Percentiles rank a stretch among this genome's conserved stretches.
phyloP scores from a whole-genome alignment of 2,329 filamentous ascomycete species.

The Thielaviopsis euricoi region DNA sequence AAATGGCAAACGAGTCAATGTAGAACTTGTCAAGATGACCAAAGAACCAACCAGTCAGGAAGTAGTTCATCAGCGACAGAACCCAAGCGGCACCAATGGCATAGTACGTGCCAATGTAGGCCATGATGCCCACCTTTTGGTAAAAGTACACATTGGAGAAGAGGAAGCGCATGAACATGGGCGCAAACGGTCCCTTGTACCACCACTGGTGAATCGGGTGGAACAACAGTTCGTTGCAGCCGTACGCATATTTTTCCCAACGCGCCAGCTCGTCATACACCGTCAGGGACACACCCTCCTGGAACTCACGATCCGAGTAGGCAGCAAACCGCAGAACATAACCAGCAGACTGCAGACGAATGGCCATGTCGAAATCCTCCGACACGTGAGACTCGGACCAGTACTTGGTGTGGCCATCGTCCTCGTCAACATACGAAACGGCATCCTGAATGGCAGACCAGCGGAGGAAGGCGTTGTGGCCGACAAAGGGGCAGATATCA shows the following conservation, averaged over 20 bases:
- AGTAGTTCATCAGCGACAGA: slow-evolving; percentile 54
- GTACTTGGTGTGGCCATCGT: slow-evolving; percentile 46
- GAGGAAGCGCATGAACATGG: slow-evolving; percentile 45
- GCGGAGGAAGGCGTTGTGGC: slow-evolving; percentile 59
- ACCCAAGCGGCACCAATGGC: slow-evolving; percentile 51
- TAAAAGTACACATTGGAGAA: slow-evolving; percentile 43
- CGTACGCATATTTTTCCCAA: slow-evolving; percentile 61
- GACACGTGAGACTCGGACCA: slow-evolving; percentile 65
- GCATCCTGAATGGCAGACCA: slow-evolving; percentile 34
- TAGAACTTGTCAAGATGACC: slow-evolving; percentile 51
- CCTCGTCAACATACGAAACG: slow-evolving; percentile 22
- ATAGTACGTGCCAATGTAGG: slow-evolving; percentile 57
- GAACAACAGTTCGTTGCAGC: slow-evolving; percentile 56
- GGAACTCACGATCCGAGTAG: slow-evolving; percentile 53
- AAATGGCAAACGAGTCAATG: slow-evolving; percentile 48
- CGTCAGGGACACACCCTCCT: slow-evolving; percentile 57
- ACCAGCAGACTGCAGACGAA: slow-evolving; percentile 52
- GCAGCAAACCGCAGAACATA: slow-evolving; percentile 53
- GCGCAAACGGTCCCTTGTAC: slow-evolving; percentile 45
- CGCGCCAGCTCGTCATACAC: slow-evolving; percentile 56
- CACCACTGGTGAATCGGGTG: slow-evolving; percentile 48
- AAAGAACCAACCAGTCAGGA: slow-evolving; percentile 55
- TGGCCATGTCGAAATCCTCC: slow-evolving; percentile 61
- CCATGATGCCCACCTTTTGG: slow-evolving; percentile 55
- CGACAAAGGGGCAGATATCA: slow-evolving; percentile 60